Evolutionary conservation across 169 alveolate genomes (phyloP).

Genomic region (Perkinsus olseni): DNA sequence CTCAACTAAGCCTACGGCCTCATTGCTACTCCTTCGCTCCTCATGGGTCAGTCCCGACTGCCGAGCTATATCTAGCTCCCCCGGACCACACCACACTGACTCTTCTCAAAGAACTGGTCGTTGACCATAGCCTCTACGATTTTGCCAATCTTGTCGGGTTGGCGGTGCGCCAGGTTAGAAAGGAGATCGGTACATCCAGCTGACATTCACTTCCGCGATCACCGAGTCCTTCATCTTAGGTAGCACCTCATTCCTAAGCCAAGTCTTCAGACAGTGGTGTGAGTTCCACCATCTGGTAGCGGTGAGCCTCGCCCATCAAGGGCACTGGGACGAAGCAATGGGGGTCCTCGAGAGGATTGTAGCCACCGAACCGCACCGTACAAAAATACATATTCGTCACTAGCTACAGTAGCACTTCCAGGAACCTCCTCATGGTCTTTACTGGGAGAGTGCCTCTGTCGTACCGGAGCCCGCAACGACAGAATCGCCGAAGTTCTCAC

Average conservation of each 20-base stretch:
- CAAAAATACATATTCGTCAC: not conserved
- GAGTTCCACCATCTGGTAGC: not conserved
- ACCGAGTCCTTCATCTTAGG: not conserved
- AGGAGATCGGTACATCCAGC: not conserved
- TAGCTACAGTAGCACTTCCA: not conserved
- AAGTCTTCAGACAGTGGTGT: not conserved
- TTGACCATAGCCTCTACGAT: not conserved
- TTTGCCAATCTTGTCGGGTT: not conserved
- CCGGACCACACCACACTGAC: not conserved
- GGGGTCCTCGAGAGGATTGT: not conserved
- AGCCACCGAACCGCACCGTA: not conserved
- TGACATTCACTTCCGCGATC: not conserved
- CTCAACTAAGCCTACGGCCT: not conserved
- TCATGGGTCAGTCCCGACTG: not conserved
- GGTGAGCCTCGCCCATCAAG: not conserved
- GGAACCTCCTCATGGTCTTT: not conserved
- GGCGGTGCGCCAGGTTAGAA: not conserved
- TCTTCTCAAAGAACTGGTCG: not conserved
- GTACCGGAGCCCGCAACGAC: not conserved
- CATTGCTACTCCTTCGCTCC: no score
- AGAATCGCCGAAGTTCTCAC: not conserved
- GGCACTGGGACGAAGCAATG: not conserved
- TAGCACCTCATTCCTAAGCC: not conserved
- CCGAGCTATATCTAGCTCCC: not conserved
- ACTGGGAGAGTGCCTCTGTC: not conserved